A percentile compares a stretch with the other conserved stretches of the same genome.
These are phyloP conservation scores for Geum urbanum DNA, from an alignment of 306 rosid species.

Conservation along the genomic window DNA sequence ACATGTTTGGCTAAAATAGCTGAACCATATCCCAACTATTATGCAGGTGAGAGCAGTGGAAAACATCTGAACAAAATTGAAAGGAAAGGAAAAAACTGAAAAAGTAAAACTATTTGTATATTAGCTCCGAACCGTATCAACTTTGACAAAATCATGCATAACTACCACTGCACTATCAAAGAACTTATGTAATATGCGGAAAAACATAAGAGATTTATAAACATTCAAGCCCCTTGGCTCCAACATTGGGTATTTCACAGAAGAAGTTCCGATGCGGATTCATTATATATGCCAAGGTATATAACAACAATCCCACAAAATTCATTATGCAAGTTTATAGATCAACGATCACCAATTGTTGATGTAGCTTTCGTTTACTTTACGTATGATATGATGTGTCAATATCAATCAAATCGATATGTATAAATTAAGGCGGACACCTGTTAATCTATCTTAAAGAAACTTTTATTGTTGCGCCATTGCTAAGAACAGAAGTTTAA, in stretches of 20 bases:
- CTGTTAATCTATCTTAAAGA: not conserved
- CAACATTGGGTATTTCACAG: not conserved
- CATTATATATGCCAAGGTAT: too few relatives aligned
- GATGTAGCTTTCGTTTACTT: not conserved
- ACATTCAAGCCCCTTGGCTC: too few relatives aligned
- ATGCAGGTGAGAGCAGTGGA: conserved; percentile 22
- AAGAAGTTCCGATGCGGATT: not conserved
- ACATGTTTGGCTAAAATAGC: conserved; percentile 15
- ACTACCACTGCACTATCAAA: too few relatives aligned
- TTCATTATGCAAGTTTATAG: too few relatives aligned
- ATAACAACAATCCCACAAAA: too few relatives aligned
- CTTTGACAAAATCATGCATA: too few relatives aligned
- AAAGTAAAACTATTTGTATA: too few relatives aligned
- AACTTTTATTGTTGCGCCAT: not conserved
- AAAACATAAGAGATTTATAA: too few relatives aligned
- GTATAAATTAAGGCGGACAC: not conserved
- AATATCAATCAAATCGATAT: not conserved
- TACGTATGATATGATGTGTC: not conserved
- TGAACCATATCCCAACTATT: conserved; percentile 12
- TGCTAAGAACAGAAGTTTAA: not conserved
- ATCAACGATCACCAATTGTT: not conserved
- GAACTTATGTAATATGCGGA: too few relatives aligned
- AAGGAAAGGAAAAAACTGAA: too few relatives aligned
- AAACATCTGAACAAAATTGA: too few relatives aligned
- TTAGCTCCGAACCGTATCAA: too few relatives aligned